A percentile compares a stretch with the other conserved stretches of the same genome.
phyloP scores from a whole-genome alignment of 441 rosid genomes.

The Euphorbia celastroides region DNA sequence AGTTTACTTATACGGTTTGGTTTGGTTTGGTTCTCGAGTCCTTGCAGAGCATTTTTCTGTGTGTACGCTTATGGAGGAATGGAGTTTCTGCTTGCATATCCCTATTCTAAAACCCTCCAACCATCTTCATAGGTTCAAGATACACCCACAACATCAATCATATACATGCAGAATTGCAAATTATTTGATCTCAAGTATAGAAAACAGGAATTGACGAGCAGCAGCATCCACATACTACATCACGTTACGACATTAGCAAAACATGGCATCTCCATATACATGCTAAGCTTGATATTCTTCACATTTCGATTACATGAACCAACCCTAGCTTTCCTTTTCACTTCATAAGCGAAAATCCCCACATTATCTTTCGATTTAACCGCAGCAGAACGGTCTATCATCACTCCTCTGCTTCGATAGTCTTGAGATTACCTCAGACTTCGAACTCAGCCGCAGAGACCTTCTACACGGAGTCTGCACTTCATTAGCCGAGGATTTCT shows the following conservation, averaged over 20 bases:
- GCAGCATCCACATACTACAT: neutral
- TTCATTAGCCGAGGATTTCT: conserved; percentile 9
- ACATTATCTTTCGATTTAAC: neutral
- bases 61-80: too few relatives aligned
- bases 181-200: neutral
- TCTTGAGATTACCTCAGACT: conserved; percentile 20
- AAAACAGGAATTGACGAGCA: neutral
- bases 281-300: neutral
- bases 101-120: neutral
- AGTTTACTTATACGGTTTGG: too few relatives aligned
- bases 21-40: too few relatives aligned
- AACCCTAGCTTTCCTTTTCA: conserved; percentile 20
- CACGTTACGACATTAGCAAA: neutral
- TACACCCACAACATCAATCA: neutral
- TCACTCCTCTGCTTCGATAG: conserved; percentile 17
- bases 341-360: neutral
- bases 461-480: conserved; percentile 20
- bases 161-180: neutral
- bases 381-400: neutral
- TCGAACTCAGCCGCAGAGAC: conserved; percentile 21
- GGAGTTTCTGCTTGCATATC: too few relatives aligned
- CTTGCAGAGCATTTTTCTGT: too few relatives aligned
- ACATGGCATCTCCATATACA: neutral
- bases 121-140: neutral
- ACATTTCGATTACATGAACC: neutral